A percentile compares a stretch with the other conserved stretches of the same genome.
These are phyloP conservation scores for Pythium rhizo-oryzae DNA, from an alignment of 352 stramenopile species.

Conservation along the genomic window DNA sequence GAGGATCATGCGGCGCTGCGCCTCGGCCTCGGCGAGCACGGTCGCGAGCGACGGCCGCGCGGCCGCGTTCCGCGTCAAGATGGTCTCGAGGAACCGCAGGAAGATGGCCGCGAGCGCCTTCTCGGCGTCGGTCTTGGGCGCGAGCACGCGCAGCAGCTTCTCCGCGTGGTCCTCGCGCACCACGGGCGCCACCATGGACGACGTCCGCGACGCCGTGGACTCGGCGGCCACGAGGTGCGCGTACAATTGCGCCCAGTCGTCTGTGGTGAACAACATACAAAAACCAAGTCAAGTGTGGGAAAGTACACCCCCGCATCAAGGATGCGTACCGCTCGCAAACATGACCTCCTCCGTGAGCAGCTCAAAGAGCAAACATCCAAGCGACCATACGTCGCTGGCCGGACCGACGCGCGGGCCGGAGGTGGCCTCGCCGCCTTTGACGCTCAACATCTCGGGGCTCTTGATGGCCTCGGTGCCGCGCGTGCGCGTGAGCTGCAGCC, in stretches of 20 bases:
- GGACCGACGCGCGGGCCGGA: conserved; percentile 33
- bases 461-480: conserved; percentile 80
- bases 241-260: conserved; percentile 67
- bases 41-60: conserved; percentile 8
- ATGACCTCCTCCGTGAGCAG: conserved; percentile 65
- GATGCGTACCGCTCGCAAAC: conserved; percentile 54
- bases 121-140: conserved; percentile 29
- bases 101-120: conserved; percentile 10
- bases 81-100: conserved; percentile 19
- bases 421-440: conserved; percentile 33
- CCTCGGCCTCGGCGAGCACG: conserved; percentile 11
- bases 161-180: conserved; percentile 47
- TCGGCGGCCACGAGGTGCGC: conserved; percentile 45
- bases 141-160: conserved; percentile 38
- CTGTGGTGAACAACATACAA: conserved; percentile 29
- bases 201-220: conserved; percentile 15
- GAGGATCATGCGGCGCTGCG: conserved; percentile 20
- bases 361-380: conserved; percentile 74
- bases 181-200: neutral
- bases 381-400: conserved; percentile 69
- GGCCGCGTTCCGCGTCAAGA: conserved; percentile 12
- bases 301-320: neutral
- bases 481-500: conserved; percentile 40
- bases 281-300: neutral
- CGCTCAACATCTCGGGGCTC: conserved; percentile 68